Percentiles rank a stretch among this genome's conserved stretches.
Conservation (phyloP, 257 asterid genomes). For the Prunella vulgaris region DNA sequence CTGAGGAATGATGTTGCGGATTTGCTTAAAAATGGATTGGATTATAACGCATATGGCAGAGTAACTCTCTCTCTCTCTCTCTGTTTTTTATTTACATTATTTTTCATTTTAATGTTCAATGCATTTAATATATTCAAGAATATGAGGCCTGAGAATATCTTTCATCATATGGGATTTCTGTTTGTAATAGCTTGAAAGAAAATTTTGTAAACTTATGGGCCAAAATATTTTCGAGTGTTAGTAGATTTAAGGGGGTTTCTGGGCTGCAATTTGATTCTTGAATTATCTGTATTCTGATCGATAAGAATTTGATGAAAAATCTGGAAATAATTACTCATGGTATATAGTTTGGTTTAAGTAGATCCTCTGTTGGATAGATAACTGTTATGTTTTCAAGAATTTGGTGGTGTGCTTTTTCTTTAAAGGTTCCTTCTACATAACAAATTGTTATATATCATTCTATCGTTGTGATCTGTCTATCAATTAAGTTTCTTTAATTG, state of each 20-base stretch:
- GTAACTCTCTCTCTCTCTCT: conserved; percentile 27
- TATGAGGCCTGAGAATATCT: not conserved
- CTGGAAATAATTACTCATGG: not conserved
- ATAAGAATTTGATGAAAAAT: not conserved
- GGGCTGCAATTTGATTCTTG: not conserved
- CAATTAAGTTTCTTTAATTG: conserved; percentile 9
- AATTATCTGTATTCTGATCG: not conserved
- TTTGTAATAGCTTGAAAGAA: not conserved
- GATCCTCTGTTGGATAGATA: not conserved
- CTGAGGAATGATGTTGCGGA: conserved; percentile 71
- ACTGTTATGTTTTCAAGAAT: not conserved
- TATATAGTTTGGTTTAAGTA: not conserved
- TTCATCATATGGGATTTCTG: not conserved
- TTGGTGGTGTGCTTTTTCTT: not conserved
- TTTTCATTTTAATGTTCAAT: not conserved
- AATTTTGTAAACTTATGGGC: too few species aligned
- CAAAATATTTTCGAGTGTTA: not conserved
- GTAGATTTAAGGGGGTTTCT: not conserved
- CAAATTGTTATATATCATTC: conserved; percentile 9
- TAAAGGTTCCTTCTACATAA: conserved; percentile 3
- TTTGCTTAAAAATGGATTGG: conserved; percentile 61
- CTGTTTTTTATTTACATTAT: not conserved
- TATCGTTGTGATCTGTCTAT: conserved; percentile 12
- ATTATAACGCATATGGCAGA: conserved; percentile 64
- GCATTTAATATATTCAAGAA: not conserved